phyloP scores from a whole-genome alignment of 192 early-diverging fungal genomes.

The Dissophora ornata region DNA sequence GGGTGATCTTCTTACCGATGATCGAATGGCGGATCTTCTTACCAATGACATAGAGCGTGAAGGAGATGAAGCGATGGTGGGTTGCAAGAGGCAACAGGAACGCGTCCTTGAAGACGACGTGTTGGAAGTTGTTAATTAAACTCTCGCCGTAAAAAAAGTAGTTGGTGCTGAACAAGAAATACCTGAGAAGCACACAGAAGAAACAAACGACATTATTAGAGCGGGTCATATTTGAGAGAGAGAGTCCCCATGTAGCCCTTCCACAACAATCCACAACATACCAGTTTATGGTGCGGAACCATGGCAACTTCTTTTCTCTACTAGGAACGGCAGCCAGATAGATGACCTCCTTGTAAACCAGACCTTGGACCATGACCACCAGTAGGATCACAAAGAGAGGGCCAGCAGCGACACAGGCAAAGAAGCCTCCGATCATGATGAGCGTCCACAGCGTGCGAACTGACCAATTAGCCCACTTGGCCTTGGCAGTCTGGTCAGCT shows the following conservation, averaged over 20 bases:
- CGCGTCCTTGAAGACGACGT: constrained; percentile 85
- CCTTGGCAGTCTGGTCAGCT: constrained; percentile 56
- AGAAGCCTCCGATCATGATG: constrained; percentile 90
- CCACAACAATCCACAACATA: constrained; percentile 28
- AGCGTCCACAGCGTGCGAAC: constrained; percentile 87
- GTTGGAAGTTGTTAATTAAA: constrained; percentile 89
- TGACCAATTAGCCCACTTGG: constrained; percentile 84
- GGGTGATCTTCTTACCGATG: no score
- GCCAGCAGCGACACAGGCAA: constrained; percentile 77
- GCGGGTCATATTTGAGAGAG: no score
- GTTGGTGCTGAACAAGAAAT: constrained; percentile 89
- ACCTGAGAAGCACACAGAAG: constrained; percentile 56
- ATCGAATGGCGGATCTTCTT: constrained; percentile 5
- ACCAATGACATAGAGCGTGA: constrained; percentile 88
- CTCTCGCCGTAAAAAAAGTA: constrained; percentile 97
- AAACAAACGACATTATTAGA: no score
- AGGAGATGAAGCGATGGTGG: constrained; percentile 95
- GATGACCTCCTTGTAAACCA: constrained; percentile 95
- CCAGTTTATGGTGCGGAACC: constrained; percentile 92
- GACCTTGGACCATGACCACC: constrained; percentile 83
- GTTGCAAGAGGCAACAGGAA: constrained; percentile 86
- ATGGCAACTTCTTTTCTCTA: constrained; percentile 87
- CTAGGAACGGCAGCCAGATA: constrained; percentile 83
- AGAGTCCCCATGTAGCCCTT: background rate
- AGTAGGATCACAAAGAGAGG: constrained; percentile 85